phyloP scores from a whole-genome alignment of 192 early-diverging fungal genomes.

The Rhizoclosmatium sp. region DNA sequence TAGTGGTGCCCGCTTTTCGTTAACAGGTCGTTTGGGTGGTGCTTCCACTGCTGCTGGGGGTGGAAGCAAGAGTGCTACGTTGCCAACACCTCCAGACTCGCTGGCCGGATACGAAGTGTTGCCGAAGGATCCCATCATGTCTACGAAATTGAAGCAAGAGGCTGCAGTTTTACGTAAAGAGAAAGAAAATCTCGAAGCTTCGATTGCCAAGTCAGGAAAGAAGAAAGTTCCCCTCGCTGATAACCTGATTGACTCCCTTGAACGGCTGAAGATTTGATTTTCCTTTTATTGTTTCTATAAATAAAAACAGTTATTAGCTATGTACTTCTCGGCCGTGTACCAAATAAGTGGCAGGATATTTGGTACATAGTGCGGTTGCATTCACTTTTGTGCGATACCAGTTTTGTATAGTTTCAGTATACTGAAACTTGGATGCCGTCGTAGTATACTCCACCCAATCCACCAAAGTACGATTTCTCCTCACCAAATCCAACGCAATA shows the following conservation, averaged over 20 bases:
- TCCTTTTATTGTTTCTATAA: not conserved
- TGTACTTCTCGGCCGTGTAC: conserved; percentile 46
- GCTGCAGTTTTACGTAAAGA: conserved; percentile 2
- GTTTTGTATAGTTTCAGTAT: conserved; percentile 44
- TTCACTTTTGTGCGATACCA: conserved; percentile 50
- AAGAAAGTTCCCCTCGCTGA: conserved; percentile 10
- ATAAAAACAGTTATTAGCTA: not conserved
- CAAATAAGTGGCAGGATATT: conserved; percentile 38
- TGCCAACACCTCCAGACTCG: not conserved
- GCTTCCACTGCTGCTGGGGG: not conserved
- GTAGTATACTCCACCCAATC: conserved; percentile 38
- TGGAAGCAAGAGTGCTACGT: not conserved
- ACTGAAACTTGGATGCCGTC: conserved; percentile 38
- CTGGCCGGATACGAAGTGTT: not conserved
- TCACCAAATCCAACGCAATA: conserved; percentile 40
- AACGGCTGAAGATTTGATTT: conserved; percentile 13
- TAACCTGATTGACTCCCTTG: conserved; percentile 11
- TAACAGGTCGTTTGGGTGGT: not conserved
- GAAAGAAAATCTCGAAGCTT: conserved; percentile 19
- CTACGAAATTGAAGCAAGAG: conserved; percentile 10
- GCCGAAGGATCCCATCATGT: not conserved
- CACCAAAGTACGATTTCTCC: conserved; percentile 37
- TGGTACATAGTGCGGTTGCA: conserved; percentile 36
- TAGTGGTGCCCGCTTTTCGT: conserved; percentile 9
- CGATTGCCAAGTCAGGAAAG: conserved; percentile 21